Evolutionary conservation across 2,329 filamentous ascomycete genomes (phyloP), one percentile per base, ranked within the genome.

Genomic region (Venturia oleaginea): DNA sequence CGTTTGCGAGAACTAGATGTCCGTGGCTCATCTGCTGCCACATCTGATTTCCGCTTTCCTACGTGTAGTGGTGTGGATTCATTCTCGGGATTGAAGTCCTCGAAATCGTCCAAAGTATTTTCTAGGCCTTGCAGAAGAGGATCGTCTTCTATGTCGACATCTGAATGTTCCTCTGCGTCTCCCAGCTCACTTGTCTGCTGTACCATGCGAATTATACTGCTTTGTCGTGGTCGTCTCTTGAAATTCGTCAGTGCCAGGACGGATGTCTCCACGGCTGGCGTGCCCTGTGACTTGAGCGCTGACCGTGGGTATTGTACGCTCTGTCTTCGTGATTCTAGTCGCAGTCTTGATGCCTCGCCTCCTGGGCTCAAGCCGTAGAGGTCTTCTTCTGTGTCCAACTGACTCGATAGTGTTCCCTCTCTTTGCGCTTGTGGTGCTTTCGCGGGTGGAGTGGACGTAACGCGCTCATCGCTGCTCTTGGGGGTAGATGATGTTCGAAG

Each of bases 1-100:
- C 74, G 72, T 69, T 78, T 79, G 34, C 68, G 71, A 37, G 74
- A 74, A 38, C 73, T 72, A 4, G 74, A 73, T 24, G 65, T 65
- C 4, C 43, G 34, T 40, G 60, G 34, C 55, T 54, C 69, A 68
- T 27, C 71, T 71, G 66, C 71, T 46, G 42, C 17, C 22, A 42
- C 27, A 27, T 34, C 24, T 37, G 61, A 24, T 32, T 57, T 38
- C 27, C 46, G 42, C 27, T 63, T 57, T 13, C 22, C 24, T 27
- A 57, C 74, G 65, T 84, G 82, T 32, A 88, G 70, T 3, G 87
- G 87, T 7, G 88, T 90, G 19, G 86, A 87, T 75, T 89, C 86
- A 34, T 85, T 86, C 65, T 89, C 86, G 0, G 81, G 87, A 62
- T 78, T 81, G 70, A 84, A 87, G 68, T 77, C 73, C 11, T 72